Conservation (phyloP, 1,139 yeast genomes). For the Pichia terricola region DNA sequence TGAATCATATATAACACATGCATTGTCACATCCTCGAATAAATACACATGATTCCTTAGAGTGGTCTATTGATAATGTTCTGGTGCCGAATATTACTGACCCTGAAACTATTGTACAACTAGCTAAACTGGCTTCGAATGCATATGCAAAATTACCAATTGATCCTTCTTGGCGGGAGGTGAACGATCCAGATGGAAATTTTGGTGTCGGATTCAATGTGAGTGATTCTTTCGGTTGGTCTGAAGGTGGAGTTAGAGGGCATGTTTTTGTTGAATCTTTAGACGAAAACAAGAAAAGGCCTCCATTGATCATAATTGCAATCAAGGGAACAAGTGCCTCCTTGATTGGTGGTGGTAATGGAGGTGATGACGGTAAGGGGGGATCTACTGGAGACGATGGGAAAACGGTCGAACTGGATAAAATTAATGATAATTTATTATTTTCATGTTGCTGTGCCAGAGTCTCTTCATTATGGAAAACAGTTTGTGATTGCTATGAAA, state of each 20-base stretch:
- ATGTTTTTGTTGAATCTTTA: constrained; percentile 65
- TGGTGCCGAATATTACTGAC: constrained; percentile 69
- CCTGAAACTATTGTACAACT: constrained; percentile 61
- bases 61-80: constrained; percentile 41
- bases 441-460: constrained; percentile 95
- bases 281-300: constrained; percentile 19
- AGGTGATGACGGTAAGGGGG: constrained; percentile 63
- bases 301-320: constrained; percentile 64
- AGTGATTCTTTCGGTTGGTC: constrained; percentile 76
- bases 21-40: constrained; percentile 39
- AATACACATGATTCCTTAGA: constrained; percentile 36
- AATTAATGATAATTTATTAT: constrained; percentile 75
- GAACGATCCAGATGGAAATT: constrained; percentile 21
- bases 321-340: constrained; percentile 92
- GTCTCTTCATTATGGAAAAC: constrained; percentile 89
- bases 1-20: constrained; percentile 56
- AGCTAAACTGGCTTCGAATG: constrained; percentile 85
- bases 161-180: constrained; percentile 89
- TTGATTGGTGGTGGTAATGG: constrained; percentile 60
- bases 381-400: constrained; percentile 57
- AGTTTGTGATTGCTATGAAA: constrained; percentile 87
- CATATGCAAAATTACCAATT: constrained; percentile 71
- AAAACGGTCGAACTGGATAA: constrained; percentile 78
- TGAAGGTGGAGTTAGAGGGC: constrained; percentile 79
- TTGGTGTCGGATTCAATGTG: constrained; percentile 15